Conservation (phyloP, 352 stramenopile species). For the Phytophthora capsici region DNA sequence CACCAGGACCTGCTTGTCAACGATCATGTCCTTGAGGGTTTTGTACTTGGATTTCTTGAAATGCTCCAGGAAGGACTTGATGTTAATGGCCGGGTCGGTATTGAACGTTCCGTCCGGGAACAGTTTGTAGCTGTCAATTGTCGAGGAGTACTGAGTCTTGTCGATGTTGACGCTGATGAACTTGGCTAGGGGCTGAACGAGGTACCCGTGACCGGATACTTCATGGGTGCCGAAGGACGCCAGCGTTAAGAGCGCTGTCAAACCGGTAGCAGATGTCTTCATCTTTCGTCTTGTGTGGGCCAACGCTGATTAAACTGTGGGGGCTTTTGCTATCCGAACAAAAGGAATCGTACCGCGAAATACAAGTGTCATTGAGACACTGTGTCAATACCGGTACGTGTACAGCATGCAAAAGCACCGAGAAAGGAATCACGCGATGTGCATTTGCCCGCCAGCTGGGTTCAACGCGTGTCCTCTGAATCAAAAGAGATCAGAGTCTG, state of each 20-base stretch:
- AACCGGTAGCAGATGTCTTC: constrained; percentile 11
- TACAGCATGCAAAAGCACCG: not conserved
- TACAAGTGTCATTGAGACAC: not conserved
- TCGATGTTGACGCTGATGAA: constrained; percentile 44
- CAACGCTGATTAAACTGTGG: constrained; percentile 16
- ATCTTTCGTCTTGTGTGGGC: constrained; percentile 10
- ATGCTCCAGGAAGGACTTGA: constrained; percentile 45
- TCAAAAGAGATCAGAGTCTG: not conserved
- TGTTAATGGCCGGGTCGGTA: constrained; percentile 35
- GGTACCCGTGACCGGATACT: constrained; percentile 41
- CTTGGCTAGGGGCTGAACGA: constrained; percentile 46
- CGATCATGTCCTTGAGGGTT: constrained; percentile 44
- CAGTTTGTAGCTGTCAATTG: constrained; percentile 45
- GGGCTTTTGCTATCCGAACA: constrained; percentile 9
- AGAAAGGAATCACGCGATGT: not conserved
- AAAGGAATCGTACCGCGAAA: not conserved
- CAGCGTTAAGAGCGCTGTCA: constrained; percentile 16
- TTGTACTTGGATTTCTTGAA: constrained; percentile 52
- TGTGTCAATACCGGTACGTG: too few species aligned
- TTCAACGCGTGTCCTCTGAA: constrained; percentile 6
- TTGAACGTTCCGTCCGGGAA: constrained; percentile 47
- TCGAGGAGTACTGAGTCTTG: constrained; percentile 50
- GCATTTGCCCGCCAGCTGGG: constrained; percentile 5
- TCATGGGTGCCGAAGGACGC: constrained; percentile 14
- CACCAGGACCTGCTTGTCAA: constrained; percentile 44